These are phyloP conservation scores for Ulvella scutata DNA, from an alignment of 139 green algal species.

Conservation along the genomic window DNA sequence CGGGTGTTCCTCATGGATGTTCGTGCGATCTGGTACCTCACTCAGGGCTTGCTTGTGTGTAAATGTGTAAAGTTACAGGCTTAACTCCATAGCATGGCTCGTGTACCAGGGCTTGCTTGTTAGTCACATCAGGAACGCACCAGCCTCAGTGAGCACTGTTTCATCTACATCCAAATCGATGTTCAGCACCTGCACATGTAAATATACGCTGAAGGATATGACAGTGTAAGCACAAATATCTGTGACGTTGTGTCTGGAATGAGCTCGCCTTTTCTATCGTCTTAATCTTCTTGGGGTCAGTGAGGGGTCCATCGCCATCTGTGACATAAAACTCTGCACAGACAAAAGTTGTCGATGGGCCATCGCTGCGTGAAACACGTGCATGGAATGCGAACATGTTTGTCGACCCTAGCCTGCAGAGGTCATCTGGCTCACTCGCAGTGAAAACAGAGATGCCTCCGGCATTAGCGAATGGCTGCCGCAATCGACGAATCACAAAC, in stretches of 20 bases:
- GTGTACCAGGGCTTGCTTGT: too few species aligned
- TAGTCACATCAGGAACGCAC: too few species aligned
- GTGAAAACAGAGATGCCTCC: not conserved
- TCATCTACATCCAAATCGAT: conserved; percentile 33
- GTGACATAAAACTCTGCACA: conserved; percentile 74
- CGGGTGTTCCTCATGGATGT: not conserved
- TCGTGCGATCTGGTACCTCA: not conserved
- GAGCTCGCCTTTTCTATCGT: conserved; percentile 45
- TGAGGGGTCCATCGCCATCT: conserved; percentile 61
- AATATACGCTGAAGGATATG: too few species aligned
- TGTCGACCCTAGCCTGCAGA: too few species aligned
- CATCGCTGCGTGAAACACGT: too few species aligned
- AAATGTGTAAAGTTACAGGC: not conserved
- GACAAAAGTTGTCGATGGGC: not conserved
- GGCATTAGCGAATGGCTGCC: not conserved
- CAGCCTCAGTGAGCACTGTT: conserved; percentile 10
- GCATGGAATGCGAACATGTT: not conserved
- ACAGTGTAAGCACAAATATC: not conserved
- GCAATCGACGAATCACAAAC: not conserved
- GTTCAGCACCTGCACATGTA: conserved; percentile 36
- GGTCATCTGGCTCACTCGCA: not conserved
- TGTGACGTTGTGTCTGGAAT: not conserved
- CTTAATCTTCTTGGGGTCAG: conserved; percentile 52
- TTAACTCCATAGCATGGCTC: not conserved
- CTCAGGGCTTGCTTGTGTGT: conserved; percentile 3